Evolutionary conservation across 75 land plant genomes (phyloP), one percentile per base, ranked within the genome.

Genomic region (Chamaecyparis obtusa): DNA sequence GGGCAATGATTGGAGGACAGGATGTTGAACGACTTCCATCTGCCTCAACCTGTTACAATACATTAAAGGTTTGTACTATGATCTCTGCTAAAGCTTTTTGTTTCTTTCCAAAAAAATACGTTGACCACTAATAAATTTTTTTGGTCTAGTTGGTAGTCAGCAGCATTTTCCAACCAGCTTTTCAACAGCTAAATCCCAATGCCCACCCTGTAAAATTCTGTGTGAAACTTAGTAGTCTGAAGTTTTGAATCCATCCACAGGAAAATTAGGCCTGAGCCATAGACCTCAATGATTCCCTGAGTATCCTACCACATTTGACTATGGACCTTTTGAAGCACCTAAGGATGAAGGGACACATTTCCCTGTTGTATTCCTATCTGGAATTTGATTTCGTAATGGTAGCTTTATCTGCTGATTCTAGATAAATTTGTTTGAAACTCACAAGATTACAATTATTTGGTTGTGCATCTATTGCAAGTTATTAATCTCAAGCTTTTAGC

Each of bases 1-100:
- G 98, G 98, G 95, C 99, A 49, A 83, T 92, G 48, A 81, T 97
- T 82, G 99, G 97, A 56, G 99, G 99, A 74, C 99, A 94, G 71
- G 99, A 97, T 93, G 99, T 97, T 16, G 99, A 97, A 56, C 91
- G 99, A 21, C 96, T 97, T 89, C 99, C 99, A 10, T 93, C 98
- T 71, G 98, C 98, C 79, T 97, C 99, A 11, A 97, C 99, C 3
- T 97, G 99, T 92, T 97, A 97, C 87, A 97, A 97, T 85, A 97
- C 97, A 41, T 91, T 97, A 49, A 97, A 97, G 96, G 99, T 97
- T 88, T 72, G 72, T 46, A 30, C 41, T 32, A 17, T 44, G 39
- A 57, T 30, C 21, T 17, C 19, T 19, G 67, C 24, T 21, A 49
- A 51, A 51, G 21, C 21, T 51, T 16, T 21, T 48, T 19, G 85